These are phyloP conservation scores for Chondrostereum purpureum DNA, from an alignment of 1,284 basidiomycete species.

Conservation along the genomic window DNA sequence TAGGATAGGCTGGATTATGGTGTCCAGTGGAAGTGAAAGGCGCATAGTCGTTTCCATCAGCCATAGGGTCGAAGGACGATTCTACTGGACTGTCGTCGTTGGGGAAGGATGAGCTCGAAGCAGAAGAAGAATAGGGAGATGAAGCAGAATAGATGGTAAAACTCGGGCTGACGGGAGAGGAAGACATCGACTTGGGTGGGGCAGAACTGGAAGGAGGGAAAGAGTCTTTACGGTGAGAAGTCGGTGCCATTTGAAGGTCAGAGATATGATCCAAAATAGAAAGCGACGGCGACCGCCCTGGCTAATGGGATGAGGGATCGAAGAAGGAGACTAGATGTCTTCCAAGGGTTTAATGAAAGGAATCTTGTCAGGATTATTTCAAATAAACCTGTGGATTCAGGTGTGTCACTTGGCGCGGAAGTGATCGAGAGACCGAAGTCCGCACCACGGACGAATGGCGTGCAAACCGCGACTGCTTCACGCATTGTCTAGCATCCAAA, in stretches of 20 bases:
- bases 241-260: background rate
- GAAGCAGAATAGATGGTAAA: conserved; percentile 21
- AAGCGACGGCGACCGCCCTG: background rate
- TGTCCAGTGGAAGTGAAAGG: conserved; percentile 7
- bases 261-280: background rate
- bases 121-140: conserved; percentile 26
- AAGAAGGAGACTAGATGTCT: background rate
- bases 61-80: conserved; percentile 15
- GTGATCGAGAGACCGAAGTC: conserved; percentile 1
- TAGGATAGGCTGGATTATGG: conserved; percentile 8
- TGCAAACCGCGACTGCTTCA: too few species aligned
- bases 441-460: background rate
- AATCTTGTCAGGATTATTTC: background rate
- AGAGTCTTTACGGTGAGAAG: background rate
- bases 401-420: background rate
- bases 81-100: conserved; percentile 18
- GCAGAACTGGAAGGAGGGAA: background rate
- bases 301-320: background rate
- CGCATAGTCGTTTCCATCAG: conserved; percentile 9
- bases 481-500: too few species aligned
- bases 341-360: background rate
- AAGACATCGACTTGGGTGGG: background rate
- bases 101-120: conserved; percentile 20
- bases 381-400: background rate
- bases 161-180: conserved; percentile 21